Percentiles rank a stretch among this genome's conserved stretches.
Evolutionary conservation across 805 yeast species (phyloP).

Genomic region (Candida succiphila): DNA sequence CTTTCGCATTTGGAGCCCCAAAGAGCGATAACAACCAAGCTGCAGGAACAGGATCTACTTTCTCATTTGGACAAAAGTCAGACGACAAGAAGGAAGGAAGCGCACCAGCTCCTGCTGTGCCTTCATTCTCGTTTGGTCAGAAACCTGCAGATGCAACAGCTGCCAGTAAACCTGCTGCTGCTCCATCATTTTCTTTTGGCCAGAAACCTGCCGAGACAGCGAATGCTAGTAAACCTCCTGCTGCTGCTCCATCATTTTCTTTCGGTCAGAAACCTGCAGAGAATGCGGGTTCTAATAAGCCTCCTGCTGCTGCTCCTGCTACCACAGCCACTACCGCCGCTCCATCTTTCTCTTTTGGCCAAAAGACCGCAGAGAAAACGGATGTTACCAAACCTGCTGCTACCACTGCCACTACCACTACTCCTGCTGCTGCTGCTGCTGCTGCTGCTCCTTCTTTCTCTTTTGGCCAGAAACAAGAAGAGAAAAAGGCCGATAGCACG

Average conservation of each 20-base stretch:
- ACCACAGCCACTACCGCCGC: constrained; percentile 2
- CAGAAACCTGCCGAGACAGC: constrained; percentile 5
- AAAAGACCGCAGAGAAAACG: constrained; percentile 5
- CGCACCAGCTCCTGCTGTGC: constrained; percentile 3
- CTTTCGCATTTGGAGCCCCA: too few relatives aligned
- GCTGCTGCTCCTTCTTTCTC: constrained; percentile 2
- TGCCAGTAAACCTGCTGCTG: constrained; percentile 1
- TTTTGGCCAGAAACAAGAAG: constrained; percentile 1
- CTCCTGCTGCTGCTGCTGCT: not conserved
- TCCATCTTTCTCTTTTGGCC: constrained; percentile 5
- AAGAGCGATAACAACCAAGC: too few relatives aligned
- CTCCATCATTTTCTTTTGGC: constrained; percentile 8
- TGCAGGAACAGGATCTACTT: too few relatives aligned
- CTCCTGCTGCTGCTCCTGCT: constrained; percentile 2
- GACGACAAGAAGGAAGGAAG: constrained; percentile 7
- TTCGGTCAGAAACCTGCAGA: constrained; percentile 12
- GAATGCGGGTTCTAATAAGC: constrained; percentile 3
- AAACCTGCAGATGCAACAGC: constrained; percentile 2
- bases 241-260: constrained; percentile 4
- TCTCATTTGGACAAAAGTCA: constrained; percentile 9
- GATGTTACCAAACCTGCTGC: constrained; percentile 4
- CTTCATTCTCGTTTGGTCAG: constrained; percentile 4
- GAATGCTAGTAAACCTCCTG: constrained; percentile 2
- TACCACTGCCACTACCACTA: constrained; percentile 1
- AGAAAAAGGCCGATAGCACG: constrained; percentile 2